Evolutionary conservation across 257 asterid genomes (phyloP), one percentile per base, ranked within the genome.

Genomic region (Osmanthus fragrans): DNA sequence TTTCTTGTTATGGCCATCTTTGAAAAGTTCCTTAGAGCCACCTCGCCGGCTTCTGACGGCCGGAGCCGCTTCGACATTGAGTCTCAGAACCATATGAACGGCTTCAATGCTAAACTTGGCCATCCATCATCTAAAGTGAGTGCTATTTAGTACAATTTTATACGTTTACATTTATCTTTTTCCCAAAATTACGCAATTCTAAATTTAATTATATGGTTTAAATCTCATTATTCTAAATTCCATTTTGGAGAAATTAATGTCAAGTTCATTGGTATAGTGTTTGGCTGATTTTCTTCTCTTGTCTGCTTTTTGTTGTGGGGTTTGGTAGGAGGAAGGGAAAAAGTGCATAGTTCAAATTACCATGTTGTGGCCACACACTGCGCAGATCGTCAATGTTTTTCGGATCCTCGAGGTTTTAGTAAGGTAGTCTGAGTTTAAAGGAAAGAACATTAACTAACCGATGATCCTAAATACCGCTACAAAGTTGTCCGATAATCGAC

Each of bases 1-100:
- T 94, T 94, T 72, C 96, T 94, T 23, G 92, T 94, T 7, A 94
- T 94, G 98, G 98, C 98, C 30, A 90, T 94, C 8, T 94, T 94
- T 58, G 98, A 94, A 82, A 87, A 93, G 88, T 86, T 94, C 76
- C 87, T 92, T 3, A 80, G 98, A 39, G 85, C 92, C 10, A 85
- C 90, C 21, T 80, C 96, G 49, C 85, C 94, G 78, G 80, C 79
- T 89, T 5, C 86, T 87, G 64, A 30, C 83, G 60, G 77, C 72
- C 86, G 79, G 34, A 63, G 68, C 12, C 87, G 72, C 56, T 3
- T 82, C 66, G 94, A 89, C 75, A 73, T 90, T 10, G 98, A 89
- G 75, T 85, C 94, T 18, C 98, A 82, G 68, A 80, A 64, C 58
- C 83, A 65, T 5, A 75, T 8, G 45, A 84, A 47, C 51, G 78